Conservation (phyloP, 2,329 filamentous ascomycete species). For the Exophiala sideris region DNA sequence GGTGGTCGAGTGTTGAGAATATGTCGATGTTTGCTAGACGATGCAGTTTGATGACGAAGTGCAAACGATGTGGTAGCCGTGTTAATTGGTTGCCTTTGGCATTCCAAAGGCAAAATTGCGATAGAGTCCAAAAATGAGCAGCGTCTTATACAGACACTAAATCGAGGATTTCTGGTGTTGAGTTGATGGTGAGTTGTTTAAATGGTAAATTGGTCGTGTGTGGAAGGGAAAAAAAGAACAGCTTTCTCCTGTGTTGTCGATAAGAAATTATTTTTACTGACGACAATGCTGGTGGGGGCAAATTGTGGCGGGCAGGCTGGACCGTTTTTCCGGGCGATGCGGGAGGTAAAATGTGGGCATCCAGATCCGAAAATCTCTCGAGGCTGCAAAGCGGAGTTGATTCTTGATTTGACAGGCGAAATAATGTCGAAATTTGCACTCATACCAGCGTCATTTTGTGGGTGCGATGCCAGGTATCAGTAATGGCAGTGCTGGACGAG, state of each 20-base stretch:
- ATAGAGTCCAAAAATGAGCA: background rate
- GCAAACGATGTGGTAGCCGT: slow-evolving; percentile 28
- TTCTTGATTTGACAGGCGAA: too few species aligned
- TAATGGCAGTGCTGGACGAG: too few species aligned
- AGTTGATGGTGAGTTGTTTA: slow-evolving; percentile 4
- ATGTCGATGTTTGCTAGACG: slow-evolving; percentile 40
- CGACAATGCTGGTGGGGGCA: slow-evolving; percentile 21
- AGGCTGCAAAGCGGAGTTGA: too few species aligned
- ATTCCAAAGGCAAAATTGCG: slow-evolving; percentile 24
- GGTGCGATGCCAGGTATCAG: too few species aligned
- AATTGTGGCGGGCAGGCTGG: slow-evolving; percentile 2
- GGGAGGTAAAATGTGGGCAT: too few species aligned
- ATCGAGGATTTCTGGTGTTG: background rate
- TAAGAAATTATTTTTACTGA: slow-evolving; percentile 16
- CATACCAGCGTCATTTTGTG: too few species aligned
- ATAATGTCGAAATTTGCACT: too few species aligned
- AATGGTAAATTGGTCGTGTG: slow-evolving; percentile 1
- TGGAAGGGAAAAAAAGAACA: too few species aligned
- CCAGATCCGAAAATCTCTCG: too few species aligned
- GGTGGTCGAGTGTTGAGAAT: slow-evolving; percentile 49
- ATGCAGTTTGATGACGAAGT: slow-evolving; percentile 42
- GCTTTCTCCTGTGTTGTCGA: slow-evolving; percentile 1
- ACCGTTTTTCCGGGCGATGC: too few species aligned
- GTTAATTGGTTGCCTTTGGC: slow-evolving; percentile 26
- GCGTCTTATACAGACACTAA: background rate